Conservation (phyloP, 2,329 filamentous ascomycete genomes). For the Pseudophaeomoniella oleicola region DNA sequence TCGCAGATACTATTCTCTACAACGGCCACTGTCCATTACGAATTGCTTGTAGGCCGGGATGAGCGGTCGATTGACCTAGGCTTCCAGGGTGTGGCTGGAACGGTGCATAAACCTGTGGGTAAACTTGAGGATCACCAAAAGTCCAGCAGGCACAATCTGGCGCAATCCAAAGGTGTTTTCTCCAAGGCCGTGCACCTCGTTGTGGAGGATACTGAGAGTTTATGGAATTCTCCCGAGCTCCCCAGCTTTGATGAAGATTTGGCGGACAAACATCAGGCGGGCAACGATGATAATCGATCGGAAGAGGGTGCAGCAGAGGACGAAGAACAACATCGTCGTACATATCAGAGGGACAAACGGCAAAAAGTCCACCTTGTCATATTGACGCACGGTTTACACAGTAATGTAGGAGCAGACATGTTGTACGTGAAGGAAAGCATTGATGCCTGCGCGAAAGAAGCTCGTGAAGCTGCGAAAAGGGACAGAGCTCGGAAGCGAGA, state of each 20-base stretch:
- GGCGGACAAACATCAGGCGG: conserved; percentile 16
- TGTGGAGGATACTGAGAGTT: conserved; percentile 72
- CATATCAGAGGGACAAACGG: conserved; percentile 36
- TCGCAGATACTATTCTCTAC: conserved; percentile 91
- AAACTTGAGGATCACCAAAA: conserved; percentile 64
- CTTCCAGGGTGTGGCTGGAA: conserved; percentile 39
- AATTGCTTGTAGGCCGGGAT: conserved; percentile 73
- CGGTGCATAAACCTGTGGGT: conserved; percentile 43
- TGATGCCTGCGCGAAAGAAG: conserved; percentile 64
- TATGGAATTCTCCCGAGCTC: conserved; percentile 87
- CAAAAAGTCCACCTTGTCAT: conserved; percentile 84
- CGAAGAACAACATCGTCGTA: conserved; percentile 11
- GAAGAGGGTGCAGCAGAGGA: conserved; percentile 12
- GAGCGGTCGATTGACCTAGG: conserved; percentile 64
- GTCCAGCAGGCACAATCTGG: conserved; percentile 32
- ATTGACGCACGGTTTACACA: conserved; percentile 86
- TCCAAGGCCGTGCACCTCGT: conserved; percentile 64
- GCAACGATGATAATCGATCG: conserved; percentile 17
- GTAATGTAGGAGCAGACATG: conserved; percentile 93
- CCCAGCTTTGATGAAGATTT: conserved; percentile 40
- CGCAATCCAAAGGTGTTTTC: conserved; percentile 62
- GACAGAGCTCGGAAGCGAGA: conserved; percentile 38
- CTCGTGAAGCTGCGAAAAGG: conserved; percentile 52
- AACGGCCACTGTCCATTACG: conserved; percentile 75
- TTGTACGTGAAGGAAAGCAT: conserved; percentile 95